These are phyloP conservation scores for Cryphonectria naterciae DNA, from an alignment of 2,329 filamentous ascomycete genomes.

Conservation along the genomic window DNA sequence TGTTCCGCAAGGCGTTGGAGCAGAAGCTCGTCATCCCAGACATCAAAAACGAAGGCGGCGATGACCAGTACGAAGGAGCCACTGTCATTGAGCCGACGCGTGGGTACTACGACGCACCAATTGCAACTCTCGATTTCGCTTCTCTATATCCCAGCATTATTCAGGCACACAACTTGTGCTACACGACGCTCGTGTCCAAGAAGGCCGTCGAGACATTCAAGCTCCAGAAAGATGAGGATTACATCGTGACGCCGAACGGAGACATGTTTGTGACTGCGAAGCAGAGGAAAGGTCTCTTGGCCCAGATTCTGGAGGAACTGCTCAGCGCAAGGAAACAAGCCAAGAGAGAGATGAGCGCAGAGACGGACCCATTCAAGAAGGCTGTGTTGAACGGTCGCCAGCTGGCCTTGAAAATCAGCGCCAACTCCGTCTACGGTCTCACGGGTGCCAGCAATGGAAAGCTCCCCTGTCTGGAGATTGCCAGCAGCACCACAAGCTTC, in stretches of 20 bases:
- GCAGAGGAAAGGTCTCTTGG: constrained; percentile 86
- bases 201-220: constrained; percentile 74
- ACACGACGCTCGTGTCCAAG: constrained; percentile 89
- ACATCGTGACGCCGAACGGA: constrained; percentile 93
- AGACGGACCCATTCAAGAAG: constrained; percentile 96
- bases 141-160: constrained; percentile 99
- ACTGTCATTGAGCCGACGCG: constrained; percentile 95
- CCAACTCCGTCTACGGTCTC: constrained; percentile 96
- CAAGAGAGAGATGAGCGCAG: constrained; percentile 83
- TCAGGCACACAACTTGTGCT: constrained; percentile 97
- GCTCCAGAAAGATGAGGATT: constrained; percentile 87
- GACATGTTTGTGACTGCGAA: constrained; percentile 90
- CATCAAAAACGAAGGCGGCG: constrained; percentile 67
- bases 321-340: constrained; percentile 91
- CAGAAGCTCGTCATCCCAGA: constrained; percentile 96
- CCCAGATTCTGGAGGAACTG: constrained; percentile 94
- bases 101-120: constrained; percentile 92
- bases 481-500: constrained; percentile 95
- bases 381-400: constrained; percentile 97
- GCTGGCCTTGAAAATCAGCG: constrained; percentile 91
- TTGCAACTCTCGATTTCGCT: constrained; percentile 97
- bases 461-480: constrained; percentile 90
- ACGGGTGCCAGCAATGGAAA: constrained; percentile 97
- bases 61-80: constrained; percentile 95
- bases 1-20: constrained; percentile 92